Percentiles rank a stretch among this genome's conserved stretches.
Conservation (phyloP, 768 basidiomycete genomes). For the Porphyrellus cyaneotinctus region DNA sequence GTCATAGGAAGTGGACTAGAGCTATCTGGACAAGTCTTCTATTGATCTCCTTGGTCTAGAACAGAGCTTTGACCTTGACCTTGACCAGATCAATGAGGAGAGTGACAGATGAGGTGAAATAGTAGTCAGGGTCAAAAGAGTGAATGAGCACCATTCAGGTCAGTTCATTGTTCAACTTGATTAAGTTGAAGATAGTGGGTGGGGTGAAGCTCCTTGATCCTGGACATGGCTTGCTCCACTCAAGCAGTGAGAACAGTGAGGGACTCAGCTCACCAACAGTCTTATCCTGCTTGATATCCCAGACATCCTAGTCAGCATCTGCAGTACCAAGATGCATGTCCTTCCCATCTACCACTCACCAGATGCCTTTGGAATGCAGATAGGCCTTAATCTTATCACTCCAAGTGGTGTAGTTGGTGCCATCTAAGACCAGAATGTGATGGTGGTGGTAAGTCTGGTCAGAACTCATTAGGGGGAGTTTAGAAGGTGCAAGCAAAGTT, state of each 20-base stretch:
- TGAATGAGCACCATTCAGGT: neutral
- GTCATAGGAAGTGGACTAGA: neutral
- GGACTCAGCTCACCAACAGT: neutral
- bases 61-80: slow-evolving; percentile 2
- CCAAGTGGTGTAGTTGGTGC: neutral
- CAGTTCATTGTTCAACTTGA: neutral
- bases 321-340: neutral
- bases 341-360: neutral
- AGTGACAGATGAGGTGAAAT: neutral
- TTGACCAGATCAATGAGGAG: slow-evolving; percentile 10
- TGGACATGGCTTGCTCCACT: slow-evolving; percentile 1
- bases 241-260: neutral
- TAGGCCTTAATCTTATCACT: neutral
- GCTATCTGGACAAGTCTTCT: neutral
- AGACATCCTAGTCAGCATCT: neutral
- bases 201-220: slow-evolving; percentile 4
- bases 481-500: no score
- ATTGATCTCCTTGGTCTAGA: slow-evolving; percentile 4
- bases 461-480: no score
- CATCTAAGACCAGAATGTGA: no score
- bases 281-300: neutral
- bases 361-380: neutral
- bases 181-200: neutral
- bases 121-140: neutral
- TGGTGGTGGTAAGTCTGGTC: no score